Percentiles rank a stretch among this genome's conserved stretches.
These are phyloP conservation scores for Globisporangium uncinulatum DNA, from an alignment of 352 stramenopile genomes.

Conservation along the genomic window DNA sequence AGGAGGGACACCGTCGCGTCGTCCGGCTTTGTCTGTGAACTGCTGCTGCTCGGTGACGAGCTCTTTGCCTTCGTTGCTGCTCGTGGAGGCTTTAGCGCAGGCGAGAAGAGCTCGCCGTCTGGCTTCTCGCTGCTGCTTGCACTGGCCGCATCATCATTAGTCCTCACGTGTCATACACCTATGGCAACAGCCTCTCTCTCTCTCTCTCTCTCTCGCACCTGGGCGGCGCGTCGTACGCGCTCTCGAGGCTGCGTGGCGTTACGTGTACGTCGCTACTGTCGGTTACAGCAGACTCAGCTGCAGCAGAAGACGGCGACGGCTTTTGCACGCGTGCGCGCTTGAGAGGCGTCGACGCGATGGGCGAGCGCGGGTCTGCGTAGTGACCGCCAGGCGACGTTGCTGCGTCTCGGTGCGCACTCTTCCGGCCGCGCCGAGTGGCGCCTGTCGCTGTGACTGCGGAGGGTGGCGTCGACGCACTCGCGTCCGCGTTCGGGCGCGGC, in stretches of 20 bases:
- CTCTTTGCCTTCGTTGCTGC: slow-evolving; percentile 26
- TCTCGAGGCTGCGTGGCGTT: slow-evolving; percentile 54
- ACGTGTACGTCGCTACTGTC: slow-evolving; percentile 40
- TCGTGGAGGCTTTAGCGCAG: slow-evolving; percentile 50
- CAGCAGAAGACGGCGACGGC: no score
- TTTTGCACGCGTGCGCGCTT: slow-evolving; percentile 57
- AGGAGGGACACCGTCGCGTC: slow-evolving; percentile 16
- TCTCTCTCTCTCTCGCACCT: no score
- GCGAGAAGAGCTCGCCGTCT: slow-evolving; percentile 65
- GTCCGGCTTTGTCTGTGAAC: slow-evolving; percentile 24
- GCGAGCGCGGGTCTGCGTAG: slow-evolving; percentile 75
- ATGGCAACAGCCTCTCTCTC: no score
- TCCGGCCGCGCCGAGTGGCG: slow-evolving; percentile 1
- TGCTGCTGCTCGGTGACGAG: slow-evolving; percentile 20
- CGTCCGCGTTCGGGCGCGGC: slow-evolving; percentile 5
- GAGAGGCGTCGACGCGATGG: slow-evolving; percentile 81
- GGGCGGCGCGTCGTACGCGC: slow-evolving; percentile 37
- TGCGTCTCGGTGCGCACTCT: slow-evolving; percentile 6
- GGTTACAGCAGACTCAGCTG: no score
- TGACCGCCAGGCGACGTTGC: slow-evolving; percentile 27
- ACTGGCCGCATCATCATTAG: background rate
- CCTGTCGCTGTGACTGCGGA: slow-evolving; percentile 4
- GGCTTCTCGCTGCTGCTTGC: slow-evolving; percentile 1
- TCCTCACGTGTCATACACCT: background rate
- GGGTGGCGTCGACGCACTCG: slow-evolving; percentile 5